Conservation (phyloP, 768 basidiomycete genomes). For the Macrolepiota dolichaula region DNA sequence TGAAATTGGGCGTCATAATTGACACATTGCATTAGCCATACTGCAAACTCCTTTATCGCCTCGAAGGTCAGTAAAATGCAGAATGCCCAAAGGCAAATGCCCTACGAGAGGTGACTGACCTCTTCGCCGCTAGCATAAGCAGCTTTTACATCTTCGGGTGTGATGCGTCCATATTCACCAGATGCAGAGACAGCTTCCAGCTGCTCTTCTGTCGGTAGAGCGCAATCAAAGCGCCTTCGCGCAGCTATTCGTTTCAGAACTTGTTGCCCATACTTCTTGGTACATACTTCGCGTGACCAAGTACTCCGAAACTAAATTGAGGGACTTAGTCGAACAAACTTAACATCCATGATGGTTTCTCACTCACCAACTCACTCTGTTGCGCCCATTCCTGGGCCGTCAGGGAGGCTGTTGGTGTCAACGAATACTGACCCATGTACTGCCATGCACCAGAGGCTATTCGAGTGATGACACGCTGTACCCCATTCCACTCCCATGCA, state of each 20-base stretch:
- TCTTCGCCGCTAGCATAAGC: constrained; percentile 1
- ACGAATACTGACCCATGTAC: constrained; percentile 31
- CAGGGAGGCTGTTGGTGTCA: constrained; percentile 32
- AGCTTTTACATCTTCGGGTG: constrained; percentile 15
- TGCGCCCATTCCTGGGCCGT: constrained; percentile 24
- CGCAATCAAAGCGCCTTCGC: constrained; percentile 10
- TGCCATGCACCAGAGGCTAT: constrained; percentile 27
- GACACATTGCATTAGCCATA: constrained; percentile 2
- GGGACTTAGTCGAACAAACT: neutral
- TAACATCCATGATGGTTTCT: neutral
- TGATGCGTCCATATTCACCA: constrained; percentile 7
- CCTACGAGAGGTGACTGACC: neutral
- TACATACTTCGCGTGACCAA: constrained; percentile 14
- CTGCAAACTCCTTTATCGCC: neutral
- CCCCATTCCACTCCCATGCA: neutral
- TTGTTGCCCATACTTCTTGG: constrained; percentile 12
- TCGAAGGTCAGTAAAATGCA: neutral
- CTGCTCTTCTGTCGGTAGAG: constrained; percentile 12
- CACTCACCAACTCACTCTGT: constrained; percentile 18
- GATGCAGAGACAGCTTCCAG: constrained; percentile 1
- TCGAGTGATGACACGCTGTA: constrained; percentile 27
- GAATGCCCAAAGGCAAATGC: neutral
- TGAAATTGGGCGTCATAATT: neutral
- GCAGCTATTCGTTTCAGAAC: constrained; percentile 12
- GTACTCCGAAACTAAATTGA: constrained; percentile 13